These are phyloP conservation scores for Rhododendron ferrugineum DNA, from an alignment of 148 eudicot species.

Conservation along the genomic window DNA sequence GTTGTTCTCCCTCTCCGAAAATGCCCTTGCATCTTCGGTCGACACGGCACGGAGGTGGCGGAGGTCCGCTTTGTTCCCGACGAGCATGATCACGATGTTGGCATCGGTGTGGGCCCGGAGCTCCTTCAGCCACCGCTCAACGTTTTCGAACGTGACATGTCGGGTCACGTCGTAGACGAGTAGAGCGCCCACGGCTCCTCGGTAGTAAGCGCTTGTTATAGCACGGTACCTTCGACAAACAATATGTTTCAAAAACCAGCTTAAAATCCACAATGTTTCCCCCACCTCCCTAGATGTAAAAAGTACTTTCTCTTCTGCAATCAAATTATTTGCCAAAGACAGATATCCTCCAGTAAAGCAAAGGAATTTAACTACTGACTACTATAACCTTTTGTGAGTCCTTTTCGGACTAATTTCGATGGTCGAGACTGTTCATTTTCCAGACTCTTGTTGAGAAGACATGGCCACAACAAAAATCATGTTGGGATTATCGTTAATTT, in stretches of 20 bases:
- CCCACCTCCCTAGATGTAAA: background rate
- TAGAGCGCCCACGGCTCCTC: conserved; percentile 88
- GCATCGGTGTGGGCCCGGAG: conserved; percentile 72
- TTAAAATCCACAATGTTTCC: background rate
- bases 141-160: conserved; percentile 68
- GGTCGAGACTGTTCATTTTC: no score
- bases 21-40: conserved; percentile 43
- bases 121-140: conserved; percentile 87
- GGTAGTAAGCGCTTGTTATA: conserved; percentile 83
- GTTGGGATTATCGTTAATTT: no score
- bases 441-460: no score
- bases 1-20: conserved; percentile 52
- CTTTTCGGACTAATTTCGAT: background rate
- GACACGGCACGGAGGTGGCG: conserved; percentile 77
- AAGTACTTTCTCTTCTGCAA: background rate
- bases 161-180: conserved; percentile 81
- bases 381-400: background rate
- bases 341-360: background rate
- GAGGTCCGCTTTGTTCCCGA: conserved; percentile 83
- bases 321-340: background rate
- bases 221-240: conserved; percentile 18
- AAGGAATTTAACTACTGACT: no score
- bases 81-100: conserved; percentile 79
- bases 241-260: background rate
- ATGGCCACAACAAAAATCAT: no score